Evolutionary conservation across 2,329 filamentous ascomycete species (phyloP).

Genomic region (Aspergillus luchuensis): DNA sequence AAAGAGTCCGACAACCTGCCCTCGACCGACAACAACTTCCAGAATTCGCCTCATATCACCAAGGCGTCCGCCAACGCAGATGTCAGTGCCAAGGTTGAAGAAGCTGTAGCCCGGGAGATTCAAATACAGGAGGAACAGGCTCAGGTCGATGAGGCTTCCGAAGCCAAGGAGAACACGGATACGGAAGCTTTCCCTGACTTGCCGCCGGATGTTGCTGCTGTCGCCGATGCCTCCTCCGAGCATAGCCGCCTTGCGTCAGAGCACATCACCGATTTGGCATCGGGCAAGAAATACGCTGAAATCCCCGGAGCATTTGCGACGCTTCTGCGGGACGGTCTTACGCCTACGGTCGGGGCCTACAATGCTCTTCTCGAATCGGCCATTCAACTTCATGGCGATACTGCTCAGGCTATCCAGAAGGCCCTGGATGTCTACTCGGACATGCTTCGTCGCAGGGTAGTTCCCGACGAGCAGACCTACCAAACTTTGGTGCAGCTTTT

Average conservation of each 20-base stretch:
- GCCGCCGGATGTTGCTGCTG: conserved; percentile 42
- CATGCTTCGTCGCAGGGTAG: conserved; percentile 84
- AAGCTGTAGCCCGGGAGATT: conserved; percentile 78
- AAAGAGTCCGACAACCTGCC: conserved; percentile 28
- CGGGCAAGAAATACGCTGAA: conserved; percentile 74
- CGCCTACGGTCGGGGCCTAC: conserved; percentile 83
- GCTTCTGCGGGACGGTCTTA: conserved; percentile 79
- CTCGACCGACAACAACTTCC: conserved; percentile 56
- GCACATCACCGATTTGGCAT: conserved; percentile 73
- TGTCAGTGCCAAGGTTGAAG: conserved; percentile 76
- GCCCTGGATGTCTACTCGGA: conserved; percentile 93
- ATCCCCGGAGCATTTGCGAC: conserved; percentile 89
- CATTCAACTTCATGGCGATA: conserved; percentile 76
- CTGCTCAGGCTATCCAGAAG: conserved; percentile 83
- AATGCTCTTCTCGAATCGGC: conserved; percentile 85
- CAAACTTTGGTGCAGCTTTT: conserved; percentile 82
- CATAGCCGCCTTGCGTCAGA: conserved; percentile 72
- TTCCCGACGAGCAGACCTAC: conserved; percentile 83
- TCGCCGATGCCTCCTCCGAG: conserved; percentile 54
- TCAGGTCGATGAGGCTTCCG: conserved; percentile 43
- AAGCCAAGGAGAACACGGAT: conserved; percentile 27
- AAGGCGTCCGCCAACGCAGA: conserved; percentile 53
- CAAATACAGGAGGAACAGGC: conserved; percentile 59
- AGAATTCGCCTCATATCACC: conserved; percentile 63
- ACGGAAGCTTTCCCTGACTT: conserved; percentile 33